Percentiles rank a stretch among this genome's conserved stretches.
phyloP scores from a whole-genome alignment of 768 basidiomycete genomes.

The Pulveroboletus sp. region DNA sequence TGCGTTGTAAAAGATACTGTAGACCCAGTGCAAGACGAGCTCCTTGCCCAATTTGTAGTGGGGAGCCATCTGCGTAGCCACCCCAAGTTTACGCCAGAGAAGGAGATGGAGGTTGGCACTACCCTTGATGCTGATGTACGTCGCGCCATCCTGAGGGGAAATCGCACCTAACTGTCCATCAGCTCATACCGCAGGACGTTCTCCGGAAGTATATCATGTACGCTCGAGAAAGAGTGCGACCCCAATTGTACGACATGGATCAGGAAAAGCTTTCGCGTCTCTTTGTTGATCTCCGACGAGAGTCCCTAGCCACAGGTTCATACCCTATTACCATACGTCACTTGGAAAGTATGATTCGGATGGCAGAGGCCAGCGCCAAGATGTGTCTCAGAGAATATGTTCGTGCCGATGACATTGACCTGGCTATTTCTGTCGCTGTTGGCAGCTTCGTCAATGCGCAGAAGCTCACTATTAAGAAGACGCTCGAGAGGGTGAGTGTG shows the following conservation, averaged over 20 bases:
- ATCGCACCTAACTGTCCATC: constrained; percentile 7
- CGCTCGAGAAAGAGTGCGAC: constrained; percentile 85
- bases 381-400: constrained; percentile 98
- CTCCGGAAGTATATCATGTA: constrained; percentile 99
- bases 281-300: constrained; percentile 92
- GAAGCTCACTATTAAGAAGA: constrained; percentile 98
- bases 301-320: constrained; percentile 96
- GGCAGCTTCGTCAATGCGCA: constrained; percentile 95
- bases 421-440: constrained; percentile 94
- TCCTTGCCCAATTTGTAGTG: constrained; percentile 96
- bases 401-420: constrained; percentile 90
- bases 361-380: constrained; percentile 97
- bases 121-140: constrained; percentile 85
- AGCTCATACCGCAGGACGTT: constrained; percentile 97
- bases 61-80: constrained; percentile 94
- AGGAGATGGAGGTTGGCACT: constrained; percentile 90
- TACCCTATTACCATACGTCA: constrained; percentile 98
- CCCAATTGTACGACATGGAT: constrained; percentile 92
- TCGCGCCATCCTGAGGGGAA: constrained; percentile 7
- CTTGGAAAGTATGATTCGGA: constrained; percentile 98
- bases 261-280: constrained; percentile 92
- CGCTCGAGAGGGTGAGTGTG: constrained; percentile 72
- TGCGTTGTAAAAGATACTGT: constrained; percentile 98
- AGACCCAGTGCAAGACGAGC: constrained; percentile 94
- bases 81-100: constrained; percentile 81